Evolutionary conservation across 1,139 yeast genomes (phyloP).

Genomic region (Kluyveromyces sp.): DNA sequence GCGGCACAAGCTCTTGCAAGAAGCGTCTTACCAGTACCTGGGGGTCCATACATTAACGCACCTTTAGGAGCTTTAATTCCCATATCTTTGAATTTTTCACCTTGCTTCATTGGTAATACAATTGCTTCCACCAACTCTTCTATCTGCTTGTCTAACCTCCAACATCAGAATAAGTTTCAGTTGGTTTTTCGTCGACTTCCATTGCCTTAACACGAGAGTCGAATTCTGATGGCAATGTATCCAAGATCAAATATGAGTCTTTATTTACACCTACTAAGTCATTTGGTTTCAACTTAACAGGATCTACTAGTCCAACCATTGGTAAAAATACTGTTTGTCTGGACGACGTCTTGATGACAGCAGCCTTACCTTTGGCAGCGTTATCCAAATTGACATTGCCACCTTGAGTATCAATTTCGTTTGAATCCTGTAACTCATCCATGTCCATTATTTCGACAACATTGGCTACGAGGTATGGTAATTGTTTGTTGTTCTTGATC

Average conservation of each 20-base stretch:
- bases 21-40: conserved; percentile 97
- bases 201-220: conserved; percentile 97
- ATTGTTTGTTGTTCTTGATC: conserved; percentile 88
- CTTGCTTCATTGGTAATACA: conserved; percentile 96
- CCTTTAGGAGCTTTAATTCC: conserved; percentile 98
- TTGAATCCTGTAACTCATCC: conserved; percentile 69
- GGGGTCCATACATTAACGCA: conserved; percentile 98
- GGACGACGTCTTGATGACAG: conserved; percentile 94
- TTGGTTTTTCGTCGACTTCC: conserved; percentile 99
- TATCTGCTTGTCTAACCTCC: conserved; percentile 98
- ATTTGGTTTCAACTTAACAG: conserved; percentile 81
- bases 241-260: conserved; percentile 88
- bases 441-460: conserved; percentile 90
- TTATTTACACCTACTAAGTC: conserved; percentile 97
- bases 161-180: conserved; percentile 92
- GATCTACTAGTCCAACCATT: conserved; percentile 89
- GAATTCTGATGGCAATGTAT: conserved; percentile 93
- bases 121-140: conserved; percentile 98
- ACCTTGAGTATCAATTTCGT: conserved; percentile 71
- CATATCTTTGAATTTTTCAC: conserved; percentile 85
- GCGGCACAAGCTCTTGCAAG: conserved; percentile 99
- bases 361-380: conserved; percentile 89
- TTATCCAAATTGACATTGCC: conserved; percentile 94
- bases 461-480: conserved; percentile 96
- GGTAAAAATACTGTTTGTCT: conserved; percentile 97